Percentiles rank a stretch among this genome's conserved stretches.
These are phyloP conservation scores for Brachypodium distachyon DNA, from an alignment of 202 grass and related monocot genomes.

Conservation along the genomic window DNA sequence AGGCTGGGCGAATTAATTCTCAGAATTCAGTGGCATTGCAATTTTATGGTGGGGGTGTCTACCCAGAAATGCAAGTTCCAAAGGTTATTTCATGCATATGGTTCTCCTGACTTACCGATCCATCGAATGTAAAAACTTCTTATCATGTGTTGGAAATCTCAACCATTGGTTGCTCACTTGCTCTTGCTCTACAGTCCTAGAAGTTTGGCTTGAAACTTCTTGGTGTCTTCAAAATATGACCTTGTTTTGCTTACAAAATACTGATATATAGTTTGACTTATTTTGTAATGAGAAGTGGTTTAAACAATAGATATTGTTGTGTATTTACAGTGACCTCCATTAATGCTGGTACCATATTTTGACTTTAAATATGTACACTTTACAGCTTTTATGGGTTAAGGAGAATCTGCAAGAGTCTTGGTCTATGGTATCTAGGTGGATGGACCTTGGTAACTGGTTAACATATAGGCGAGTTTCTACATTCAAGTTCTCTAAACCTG, in stretches of 20 bases:
- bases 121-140: not conserved
- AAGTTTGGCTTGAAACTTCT: not conserved
- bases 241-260: not conserved
- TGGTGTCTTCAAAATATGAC: not conserved
- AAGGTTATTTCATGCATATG: slow-evolving; percentile 38
- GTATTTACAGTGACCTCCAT: not conserved
- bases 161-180: not conserved
- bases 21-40: slow-evolving; percentile 60
- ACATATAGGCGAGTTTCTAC: slow-evolving; percentile 56
- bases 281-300: not conserved
- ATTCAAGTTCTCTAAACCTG: not conserved
- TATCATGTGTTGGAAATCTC: not conserved
- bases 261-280: not conserved
- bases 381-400: slow-evolving; percentile 91
- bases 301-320: not conserved
- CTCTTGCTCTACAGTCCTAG: not conserved
- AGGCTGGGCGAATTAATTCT: slow-evolving; percentile 72
- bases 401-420: slow-evolving; percentile 85
- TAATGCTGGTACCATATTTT: not conserved
- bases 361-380: not conserved
- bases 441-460: slow-evolving; percentile 96
- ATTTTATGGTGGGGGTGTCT: slow-evolving; percentile 77
- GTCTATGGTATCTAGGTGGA: slow-evolving; percentile 85
- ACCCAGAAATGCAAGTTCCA: slow-evolving; percentile 92
- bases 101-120: not conserved